Evolutionary conservation across 495 filamentous ascomycete species (phyloP).

Genomic region (Astrothelium subdiscretum): DNA sequence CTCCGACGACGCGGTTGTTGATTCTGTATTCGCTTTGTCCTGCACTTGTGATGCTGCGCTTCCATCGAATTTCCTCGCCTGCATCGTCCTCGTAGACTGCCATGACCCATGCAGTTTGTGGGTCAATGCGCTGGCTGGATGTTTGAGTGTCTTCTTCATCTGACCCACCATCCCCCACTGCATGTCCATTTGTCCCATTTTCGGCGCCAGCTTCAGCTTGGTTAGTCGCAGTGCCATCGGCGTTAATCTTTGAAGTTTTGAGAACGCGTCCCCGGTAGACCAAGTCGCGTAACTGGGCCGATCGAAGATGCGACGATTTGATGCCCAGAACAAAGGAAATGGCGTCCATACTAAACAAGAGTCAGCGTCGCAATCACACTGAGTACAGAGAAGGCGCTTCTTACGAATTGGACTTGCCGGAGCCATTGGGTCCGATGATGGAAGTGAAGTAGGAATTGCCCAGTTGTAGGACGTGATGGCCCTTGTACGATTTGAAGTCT

Average conservation of each 20-base stretch:
- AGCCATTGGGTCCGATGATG: slow-evolving; percentile 98
- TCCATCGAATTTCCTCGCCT: slow-evolving; percentile 91
- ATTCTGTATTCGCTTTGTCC: slow-evolving; percentile 94
- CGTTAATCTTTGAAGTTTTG: slow-evolving; percentile 79
- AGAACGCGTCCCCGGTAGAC: slow-evolving; percentile 94
- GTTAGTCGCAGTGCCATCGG: slow-evolving; percentile 61
- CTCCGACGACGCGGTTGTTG: slow-evolving; percentile 79
- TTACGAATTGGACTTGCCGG: slow-evolving; percentile 98
- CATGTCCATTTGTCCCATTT: slow-evolving; percentile 40
- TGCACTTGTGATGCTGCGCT: slow-evolving; percentile 77
- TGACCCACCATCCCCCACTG: slow-evolving; percentile 38
- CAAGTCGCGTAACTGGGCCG: slow-evolving; percentile 84
- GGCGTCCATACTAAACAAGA: slow-evolving; percentile 73
- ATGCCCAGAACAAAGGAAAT: slow-evolving; percentile 99
- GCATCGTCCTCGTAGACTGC: slow-evolving; percentile 97
- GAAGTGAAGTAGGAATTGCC: slow-evolving; percentile 99
- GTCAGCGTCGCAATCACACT: background rate
- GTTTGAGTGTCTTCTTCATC: slow-evolving; percentile 41
- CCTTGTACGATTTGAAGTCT: slow-evolving; percentile 99
- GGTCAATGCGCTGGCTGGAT: slow-evolving; percentile 50
- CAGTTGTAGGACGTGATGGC: slow-evolving; percentile 82
- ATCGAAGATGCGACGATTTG: slow-evolving; percentile 93
- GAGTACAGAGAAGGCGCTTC: slow-evolving; percentile 22
- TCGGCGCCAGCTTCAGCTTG: slow-evolving; percentile 30
- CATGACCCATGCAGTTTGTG: slow-evolving; percentile 95